Percentiles rank a stretch among this genome's conserved stretches.
phyloP scores from a whole-genome alignment of 106 monocot species.

The Dendrobium nobile region DNA sequence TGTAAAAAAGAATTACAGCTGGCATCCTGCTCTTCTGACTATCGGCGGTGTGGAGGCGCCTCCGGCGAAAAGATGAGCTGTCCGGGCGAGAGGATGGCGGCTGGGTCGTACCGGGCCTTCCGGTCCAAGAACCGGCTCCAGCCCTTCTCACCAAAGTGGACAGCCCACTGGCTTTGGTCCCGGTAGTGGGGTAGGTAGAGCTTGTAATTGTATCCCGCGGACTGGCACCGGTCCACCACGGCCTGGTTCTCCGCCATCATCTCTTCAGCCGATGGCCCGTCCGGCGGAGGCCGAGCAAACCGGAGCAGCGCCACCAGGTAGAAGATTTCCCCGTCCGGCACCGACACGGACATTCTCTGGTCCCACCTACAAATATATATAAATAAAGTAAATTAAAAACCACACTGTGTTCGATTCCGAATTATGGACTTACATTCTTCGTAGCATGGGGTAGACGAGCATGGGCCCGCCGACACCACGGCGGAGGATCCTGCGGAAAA shows the following conservation, averaged over 20 bases:
- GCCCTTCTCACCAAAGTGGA: conserved; percentile 51
- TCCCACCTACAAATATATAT: conserved; percentile 58
- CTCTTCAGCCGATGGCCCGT: conserved; percentile 46
- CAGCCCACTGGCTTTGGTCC: conserved; percentile 46
- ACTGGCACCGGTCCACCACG: conserved; percentile 44
- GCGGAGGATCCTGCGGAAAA: conserved; percentile 51
- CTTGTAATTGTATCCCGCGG: conserved; percentile 83
- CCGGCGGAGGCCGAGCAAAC: conserved; percentile 47
- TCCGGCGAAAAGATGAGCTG: conserved; percentile 55
- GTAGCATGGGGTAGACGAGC: conserved; percentile 79
- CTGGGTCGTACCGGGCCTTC: conserved; percentile 68
- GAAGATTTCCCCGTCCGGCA: conserved; percentile 73
- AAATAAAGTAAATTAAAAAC: background rate
- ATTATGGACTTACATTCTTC: conserved; percentile 44
- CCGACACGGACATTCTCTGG: conserved; percentile 58
- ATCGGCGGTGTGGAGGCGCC: background rate
- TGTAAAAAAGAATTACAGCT: background rate
- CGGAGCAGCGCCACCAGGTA: conserved; percentile 92
- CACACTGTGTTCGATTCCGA: background rate
- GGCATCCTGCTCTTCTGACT: background rate
- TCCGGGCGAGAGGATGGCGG: conserved; percentile 69
- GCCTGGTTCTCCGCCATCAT: conserved; percentile 61
- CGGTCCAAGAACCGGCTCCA: conserved; percentile 64
- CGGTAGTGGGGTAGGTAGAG: conserved; percentile 77
- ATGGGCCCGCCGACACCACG: conserved; percentile 86